A percentile compares a stretch with the other conserved stretches of the same genome.
phyloP scores from a whole-genome alignment of 129 eudicot species.

The Centella asiatica region DNA sequence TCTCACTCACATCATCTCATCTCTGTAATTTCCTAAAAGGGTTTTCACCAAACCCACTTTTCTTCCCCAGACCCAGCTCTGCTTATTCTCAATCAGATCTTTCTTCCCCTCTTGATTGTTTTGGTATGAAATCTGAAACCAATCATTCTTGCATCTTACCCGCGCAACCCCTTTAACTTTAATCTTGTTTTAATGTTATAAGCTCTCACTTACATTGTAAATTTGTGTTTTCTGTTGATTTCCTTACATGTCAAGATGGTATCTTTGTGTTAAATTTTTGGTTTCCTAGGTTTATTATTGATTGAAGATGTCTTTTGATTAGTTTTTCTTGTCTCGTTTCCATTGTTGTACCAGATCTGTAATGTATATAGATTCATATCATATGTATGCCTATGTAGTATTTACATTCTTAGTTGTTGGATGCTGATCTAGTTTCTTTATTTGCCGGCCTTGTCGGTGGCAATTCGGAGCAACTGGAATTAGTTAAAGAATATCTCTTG shows the following conservation, averaged over 20 bases:
- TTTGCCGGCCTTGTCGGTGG: neutral
- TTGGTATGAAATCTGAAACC: neutral
- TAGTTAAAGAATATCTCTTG: neutral
- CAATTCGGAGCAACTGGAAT: neutral
- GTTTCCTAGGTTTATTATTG: neutral
- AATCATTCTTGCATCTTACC: neutral
- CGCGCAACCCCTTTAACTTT: neutral
- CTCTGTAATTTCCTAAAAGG: constrained; percentile 13
- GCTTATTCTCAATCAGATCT: constrained; percentile 1
- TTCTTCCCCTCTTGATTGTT: neutral
- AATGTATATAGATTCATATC: neutral
- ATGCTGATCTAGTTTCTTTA: neutral
- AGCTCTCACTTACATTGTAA: too few species aligned
- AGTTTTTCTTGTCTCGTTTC: neutral
- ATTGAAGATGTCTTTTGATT: neutral
- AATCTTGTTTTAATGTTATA: neutral
- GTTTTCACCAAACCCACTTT: neutral
- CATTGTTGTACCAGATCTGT: constrained; percentile 5
- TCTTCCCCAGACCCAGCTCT: neutral
- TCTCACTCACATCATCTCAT: constrained; percentile 23
- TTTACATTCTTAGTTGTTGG: neutral
- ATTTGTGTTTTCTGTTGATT: neutral
- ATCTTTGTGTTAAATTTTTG: neutral
- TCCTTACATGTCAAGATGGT: neutral
- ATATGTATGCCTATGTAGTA: neutral